Evolutionary conservation across 139 green algal genomes (phyloP).

Genomic region (Raphidocelis subcapitata): DNA sequence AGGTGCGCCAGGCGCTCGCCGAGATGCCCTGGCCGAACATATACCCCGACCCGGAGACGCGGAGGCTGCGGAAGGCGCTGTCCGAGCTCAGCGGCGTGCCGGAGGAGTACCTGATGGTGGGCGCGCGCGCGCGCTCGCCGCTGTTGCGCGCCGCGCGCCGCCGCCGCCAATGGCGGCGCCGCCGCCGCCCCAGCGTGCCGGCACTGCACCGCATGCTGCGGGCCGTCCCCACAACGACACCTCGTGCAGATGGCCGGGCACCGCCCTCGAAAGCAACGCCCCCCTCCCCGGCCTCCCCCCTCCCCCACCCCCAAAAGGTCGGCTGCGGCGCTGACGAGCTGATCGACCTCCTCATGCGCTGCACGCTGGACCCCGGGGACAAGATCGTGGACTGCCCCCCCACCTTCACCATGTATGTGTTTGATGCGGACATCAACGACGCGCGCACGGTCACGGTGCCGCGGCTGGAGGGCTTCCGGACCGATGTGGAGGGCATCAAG

Average conservation of each 20-base stretch:
- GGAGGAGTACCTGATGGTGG: conserved; percentile 90
- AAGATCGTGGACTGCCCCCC: conserved; percentile 91
- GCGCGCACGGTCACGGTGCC: conserved; percentile 84
- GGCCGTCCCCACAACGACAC: too few relatives aligned
- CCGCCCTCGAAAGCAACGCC: too few relatives aligned
- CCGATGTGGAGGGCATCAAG: conserved; percentile 85
- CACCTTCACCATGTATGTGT: conserved; percentile 99
- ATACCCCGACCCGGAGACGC: conserved; percentile 96
- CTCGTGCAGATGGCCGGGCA: too few relatives aligned
- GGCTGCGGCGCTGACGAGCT: conserved; percentile 95
- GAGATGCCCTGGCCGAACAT: conserved; percentile 93
- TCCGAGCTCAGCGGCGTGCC: conserved; percentile 71
- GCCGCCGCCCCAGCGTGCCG: neutral
- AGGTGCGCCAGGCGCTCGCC: conserved; percentile 88
- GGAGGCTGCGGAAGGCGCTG: conserved; percentile 76
- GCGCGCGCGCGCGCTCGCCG: conserved; percentile 5
- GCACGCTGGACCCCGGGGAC: conserved; percentile 91
- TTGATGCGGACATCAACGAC: conserved; percentile 95
- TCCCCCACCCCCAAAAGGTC: conserved; percentile 56
- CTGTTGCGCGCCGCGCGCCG: neutral
- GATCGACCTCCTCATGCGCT: conserved; percentile 95
- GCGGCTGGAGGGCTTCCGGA: conserved; percentile 76
- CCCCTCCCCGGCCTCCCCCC: neutral
- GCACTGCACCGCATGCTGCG: neutral
- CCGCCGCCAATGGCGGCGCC: neutral